Evolutionary conservation across 495 filamentous ascomycete species (phyloP), one percentile per base, ranked within the genome.

Genomic region (Neurospora tetrasperma): DNA sequence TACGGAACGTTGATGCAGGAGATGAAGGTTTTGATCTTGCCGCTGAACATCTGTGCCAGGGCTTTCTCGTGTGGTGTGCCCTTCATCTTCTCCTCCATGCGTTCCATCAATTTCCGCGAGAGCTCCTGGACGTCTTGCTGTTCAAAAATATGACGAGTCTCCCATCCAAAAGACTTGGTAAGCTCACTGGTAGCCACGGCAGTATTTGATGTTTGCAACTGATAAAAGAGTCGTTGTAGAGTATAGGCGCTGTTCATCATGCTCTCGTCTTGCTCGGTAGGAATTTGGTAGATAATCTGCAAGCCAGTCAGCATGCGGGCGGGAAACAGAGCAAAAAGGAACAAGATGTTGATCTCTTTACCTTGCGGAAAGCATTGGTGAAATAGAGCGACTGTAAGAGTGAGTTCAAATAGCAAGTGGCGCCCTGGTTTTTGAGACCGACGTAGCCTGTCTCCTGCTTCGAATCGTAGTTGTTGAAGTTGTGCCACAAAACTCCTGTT

Each of bases 81-180:
- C 82, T 98, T 99, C 96, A 99, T 99, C 79, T 91, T 93, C 78
- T 94, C 90, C 78, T 98, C 96, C 83, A 99, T 88, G 66, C 91
- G 89, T 80, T 99, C 96, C 91, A 99, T 98, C 41, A 99, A 85
- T 79, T 98, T 97, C 54, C 96, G 88, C 20, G 94, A 97, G 20
- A 99, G 85, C 80, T 99, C 96, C 79, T 99, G 96, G 9, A 99
- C 96, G 82, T 99, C 96, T 83, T 99, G 96, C 80, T 99, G 96
- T 80, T 97, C 96, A 81, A 99, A 99, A 42, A 98, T 97, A 80
- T 99, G 95, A 74, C 92, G 90, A 1, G 94, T 95, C 76, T 99
- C 95, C 96, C 96, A 99, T 40, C 96, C 96, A 82, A 99, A 99
- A 0, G 96, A 97, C 72, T 89, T 89, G 0, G 96, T 99, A 20